phyloP scores from a whole-genome alignment of 2,329 filamentous ascomycete genomes.

The Fusarium papillatum region DNA sequence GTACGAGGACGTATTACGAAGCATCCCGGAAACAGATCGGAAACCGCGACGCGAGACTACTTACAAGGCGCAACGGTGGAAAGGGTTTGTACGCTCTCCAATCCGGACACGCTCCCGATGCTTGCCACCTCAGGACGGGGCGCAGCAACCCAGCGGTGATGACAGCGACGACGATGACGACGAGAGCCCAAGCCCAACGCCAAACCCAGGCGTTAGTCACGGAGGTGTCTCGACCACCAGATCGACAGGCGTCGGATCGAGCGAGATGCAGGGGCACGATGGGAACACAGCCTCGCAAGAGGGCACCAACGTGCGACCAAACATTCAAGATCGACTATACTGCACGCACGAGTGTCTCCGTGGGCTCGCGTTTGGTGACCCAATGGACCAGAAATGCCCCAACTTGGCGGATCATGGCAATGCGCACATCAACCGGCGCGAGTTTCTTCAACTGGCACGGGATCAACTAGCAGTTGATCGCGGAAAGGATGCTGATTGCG shows the following conservation, averaged over 20 bases:
- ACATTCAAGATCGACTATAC: constrained; percentile 39
- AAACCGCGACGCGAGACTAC: constrained; percentile 18
- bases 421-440: constrained; percentile 36
- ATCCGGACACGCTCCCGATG: constrained; percentile 35
- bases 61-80: constrained; percentile 47
- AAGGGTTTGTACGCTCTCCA: constrained; percentile 46
- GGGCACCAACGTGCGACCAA: not conserved
- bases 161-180: not conserved
- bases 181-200: not conserved
- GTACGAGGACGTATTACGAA: constrained; percentile 46
- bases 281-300: not conserved
- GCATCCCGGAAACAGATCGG: constrained; percentile 39
- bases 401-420: constrained; percentile 27
- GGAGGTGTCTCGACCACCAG: not conserved
- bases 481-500: constrained; percentile 45
- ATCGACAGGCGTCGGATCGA: not conserved
- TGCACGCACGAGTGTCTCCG: constrained; percentile 46
- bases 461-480: constrained; percentile 48
- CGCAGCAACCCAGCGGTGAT: not conserved
- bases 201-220: not conserved
- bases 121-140: not conserved
- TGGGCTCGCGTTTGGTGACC: constrained; percentile 36
- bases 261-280: not conserved
- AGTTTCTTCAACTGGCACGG: constrained; percentile 46
- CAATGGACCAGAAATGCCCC: constrained; percentile 46